Percentiles rank a stretch among this genome's conserved stretches.
These are phyloP conservation scores for Raphanus sativus DNA, from an alignment of 345 rosid species.

Conservation along the genomic window DNA sequence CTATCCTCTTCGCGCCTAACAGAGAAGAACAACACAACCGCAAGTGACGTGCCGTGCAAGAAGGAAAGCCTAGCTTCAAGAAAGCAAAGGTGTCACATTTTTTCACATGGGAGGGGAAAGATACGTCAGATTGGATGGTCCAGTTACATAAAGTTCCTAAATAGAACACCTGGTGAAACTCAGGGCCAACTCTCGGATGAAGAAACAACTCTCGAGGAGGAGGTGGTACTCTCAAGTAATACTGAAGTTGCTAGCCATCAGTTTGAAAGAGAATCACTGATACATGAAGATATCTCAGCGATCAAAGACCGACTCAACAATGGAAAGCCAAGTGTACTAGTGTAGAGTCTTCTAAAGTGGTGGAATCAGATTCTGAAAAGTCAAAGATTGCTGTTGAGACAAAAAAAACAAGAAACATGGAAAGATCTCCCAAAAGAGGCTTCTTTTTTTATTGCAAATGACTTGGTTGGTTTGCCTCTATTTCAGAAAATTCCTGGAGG, in stretches of 20 bases:
- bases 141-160: no score
- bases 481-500: no score
- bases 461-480: no score
- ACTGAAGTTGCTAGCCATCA: slow-evolving; percentile 37
- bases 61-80: not conserved
- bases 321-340: slow-evolving; percentile 53
- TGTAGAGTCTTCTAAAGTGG: slow-evolving; percentile 55
- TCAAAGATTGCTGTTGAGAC: slow-evolving; percentile 52
- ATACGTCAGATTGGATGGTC: not conserved
- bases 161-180: slow-evolving; percentile 48
- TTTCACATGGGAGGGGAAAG: not conserved
- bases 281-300: slow-evolving; percentile 46
- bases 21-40: not conserved
- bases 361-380: slow-evolving; percentile 70
- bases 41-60: not conserved
- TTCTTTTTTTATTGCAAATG: slow-evolving; percentile 54
- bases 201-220: slow-evolving; percentile 49
- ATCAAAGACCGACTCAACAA: slow-evolving; percentile 48
- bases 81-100: not conserved
- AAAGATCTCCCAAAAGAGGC: slow-evolving; percentile 69
- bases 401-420: slow-evolving; percentile 69
- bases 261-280: slow-evolving; percentile 45
- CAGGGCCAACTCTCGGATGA: slow-evolving; percentile 49
- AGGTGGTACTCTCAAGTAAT: slow-evolving; percentile 37
- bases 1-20: not conserved